Percentiles rank a stretch among this genome's conserved stretches.
phyloP scores from a whole-genome alignment of 768 basidiomycete genomes.

The Suillus luteus region DNA sequence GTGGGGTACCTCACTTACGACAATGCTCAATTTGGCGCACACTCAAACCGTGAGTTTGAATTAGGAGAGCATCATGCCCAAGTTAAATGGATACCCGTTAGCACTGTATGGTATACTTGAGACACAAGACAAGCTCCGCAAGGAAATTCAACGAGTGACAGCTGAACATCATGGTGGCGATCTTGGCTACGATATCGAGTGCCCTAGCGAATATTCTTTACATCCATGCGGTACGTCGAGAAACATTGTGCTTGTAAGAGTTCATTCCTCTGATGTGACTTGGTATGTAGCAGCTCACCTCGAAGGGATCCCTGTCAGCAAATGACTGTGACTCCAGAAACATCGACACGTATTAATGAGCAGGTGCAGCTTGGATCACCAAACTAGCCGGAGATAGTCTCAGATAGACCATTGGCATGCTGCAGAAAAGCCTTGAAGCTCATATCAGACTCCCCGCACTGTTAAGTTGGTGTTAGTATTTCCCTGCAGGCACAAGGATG shows the following conservation, averaged over 20 bases:
- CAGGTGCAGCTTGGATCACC: background rate
- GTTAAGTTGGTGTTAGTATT: background rate
- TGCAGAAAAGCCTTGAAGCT: background rate
- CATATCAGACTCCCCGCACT: background rate
- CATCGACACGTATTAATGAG: background rate
- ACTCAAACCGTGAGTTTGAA: background rate
- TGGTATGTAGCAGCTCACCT: background rate
- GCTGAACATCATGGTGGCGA: slow-evolving; percentile 13
- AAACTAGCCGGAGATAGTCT: too few species aligned
- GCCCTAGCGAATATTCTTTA: slow-evolving; percentile 40
- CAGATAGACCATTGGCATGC: background rate
- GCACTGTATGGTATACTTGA: slow-evolving; percentile 8
- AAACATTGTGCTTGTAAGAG: slow-evolving; percentile 43
- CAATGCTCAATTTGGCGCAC: background rate
- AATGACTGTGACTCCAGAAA: background rate
- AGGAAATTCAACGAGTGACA: slow-evolving; percentile 35
- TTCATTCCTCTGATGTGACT: background rate
- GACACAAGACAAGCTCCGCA: slow-evolving; percentile 40
- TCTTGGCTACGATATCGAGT: slow-evolving; percentile 33
- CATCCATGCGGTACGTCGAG: slow-evolving; percentile 48
- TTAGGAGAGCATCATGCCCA: background rate
- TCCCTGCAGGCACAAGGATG: background rate
- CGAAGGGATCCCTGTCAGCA: background rate
- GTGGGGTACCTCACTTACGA: background rate
- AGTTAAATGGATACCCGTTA: background rate